Evolutionary conservation across 179 eudicot species (phyloP).

Genomic region (Carnegiea gigantea): DNA sequence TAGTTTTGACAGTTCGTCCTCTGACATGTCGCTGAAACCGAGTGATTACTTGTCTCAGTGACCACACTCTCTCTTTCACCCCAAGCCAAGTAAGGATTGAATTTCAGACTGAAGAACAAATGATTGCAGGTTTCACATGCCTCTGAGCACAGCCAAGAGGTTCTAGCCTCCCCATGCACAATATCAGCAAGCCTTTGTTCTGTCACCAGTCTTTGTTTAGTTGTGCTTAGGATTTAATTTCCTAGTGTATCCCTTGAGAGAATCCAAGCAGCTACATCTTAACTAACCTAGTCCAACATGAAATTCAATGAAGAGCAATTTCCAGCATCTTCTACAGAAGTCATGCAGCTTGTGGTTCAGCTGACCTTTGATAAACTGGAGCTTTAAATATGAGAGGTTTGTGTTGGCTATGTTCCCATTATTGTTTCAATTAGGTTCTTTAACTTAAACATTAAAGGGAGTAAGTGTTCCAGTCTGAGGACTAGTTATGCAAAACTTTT

Average conservation of each 20-base stretch:
- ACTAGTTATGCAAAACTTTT: neutral
- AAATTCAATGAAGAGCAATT: constrained; percentile 31
- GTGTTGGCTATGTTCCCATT: constrained; percentile 17
- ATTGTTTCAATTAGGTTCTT: constrained; percentile 14
- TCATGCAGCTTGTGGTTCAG: constrained; percentile 20
- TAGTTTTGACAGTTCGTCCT: too few species aligned
- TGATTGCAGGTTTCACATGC: too few species aligned
- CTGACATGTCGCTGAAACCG: too few species aligned
- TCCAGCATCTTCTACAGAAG: constrained; percentile 17
- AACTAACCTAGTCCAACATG: constrained; percentile 16
- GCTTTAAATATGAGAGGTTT: constrained; percentile 27
- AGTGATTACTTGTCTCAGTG: too few species aligned
- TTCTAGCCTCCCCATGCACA: too few species aligned
- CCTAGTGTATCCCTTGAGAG: constrained; percentile 6
- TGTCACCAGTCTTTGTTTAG: too few species aligned
- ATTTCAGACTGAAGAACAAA: too few species aligned
- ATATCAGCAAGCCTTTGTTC: too few species aligned
- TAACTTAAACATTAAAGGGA: neutral
- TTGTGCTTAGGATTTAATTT: neutral
- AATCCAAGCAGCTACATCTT: constrained; percentile 14
- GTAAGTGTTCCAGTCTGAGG: neutral
- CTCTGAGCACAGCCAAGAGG: too few species aligned
- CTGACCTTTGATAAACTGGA: constrained; percentile 17
- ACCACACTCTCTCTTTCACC: too few species aligned
- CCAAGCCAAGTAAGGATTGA: too few species aligned